phyloP scores from a whole-genome alignment of 2,329 filamentous ascomycete genomes.

The Cladosporium oxysporum region DNA sequence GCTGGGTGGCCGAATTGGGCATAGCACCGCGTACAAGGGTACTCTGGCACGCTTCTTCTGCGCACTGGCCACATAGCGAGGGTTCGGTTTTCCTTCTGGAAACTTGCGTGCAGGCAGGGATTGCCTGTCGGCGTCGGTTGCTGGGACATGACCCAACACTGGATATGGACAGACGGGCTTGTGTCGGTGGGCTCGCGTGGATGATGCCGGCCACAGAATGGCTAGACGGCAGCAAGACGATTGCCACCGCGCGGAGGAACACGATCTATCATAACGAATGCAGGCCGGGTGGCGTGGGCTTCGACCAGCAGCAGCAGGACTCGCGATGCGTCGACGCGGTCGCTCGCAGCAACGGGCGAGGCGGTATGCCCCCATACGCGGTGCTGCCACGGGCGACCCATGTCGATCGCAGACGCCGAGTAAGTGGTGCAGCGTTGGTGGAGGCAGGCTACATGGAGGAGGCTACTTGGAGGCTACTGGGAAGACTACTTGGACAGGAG shows the following conservation, averaged over 20 bases:
- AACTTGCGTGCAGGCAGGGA: constrained; percentile 7
- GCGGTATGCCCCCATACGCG: constrained; percentile 7
- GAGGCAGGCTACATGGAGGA: not conserved
- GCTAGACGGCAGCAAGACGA: not conserved
- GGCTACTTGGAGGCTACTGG: not conserved
- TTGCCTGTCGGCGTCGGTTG: constrained; percentile 7
- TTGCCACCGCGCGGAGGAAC: not conserved
- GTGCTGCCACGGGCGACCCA: not conserved
- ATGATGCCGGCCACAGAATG: constrained; percentile 1
- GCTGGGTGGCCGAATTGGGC: not conserved
- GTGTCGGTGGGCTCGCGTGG: constrained; percentile 18
- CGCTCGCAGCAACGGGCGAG: not conserved
- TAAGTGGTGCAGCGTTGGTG: not conserved
- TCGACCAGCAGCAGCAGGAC: too few species aligned
- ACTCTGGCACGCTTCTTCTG: not conserved
- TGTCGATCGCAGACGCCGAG: constrained; percentile 8
- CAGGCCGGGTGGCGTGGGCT: not conserved
- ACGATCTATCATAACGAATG: not conserved
- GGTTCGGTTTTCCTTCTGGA: constrained; percentile 19
- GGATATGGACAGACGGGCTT: constrained; percentile 9
- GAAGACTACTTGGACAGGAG: not conserved
- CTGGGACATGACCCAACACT: constrained; percentile 6
- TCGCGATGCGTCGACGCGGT: not conserved
- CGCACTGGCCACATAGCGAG: constrained; percentile 2
- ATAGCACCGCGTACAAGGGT: not conserved